Base-by-base conservation (phyloP, 2,329 filamentous ascomycete genomes). In the Paecilomyces niveus region DNA sequence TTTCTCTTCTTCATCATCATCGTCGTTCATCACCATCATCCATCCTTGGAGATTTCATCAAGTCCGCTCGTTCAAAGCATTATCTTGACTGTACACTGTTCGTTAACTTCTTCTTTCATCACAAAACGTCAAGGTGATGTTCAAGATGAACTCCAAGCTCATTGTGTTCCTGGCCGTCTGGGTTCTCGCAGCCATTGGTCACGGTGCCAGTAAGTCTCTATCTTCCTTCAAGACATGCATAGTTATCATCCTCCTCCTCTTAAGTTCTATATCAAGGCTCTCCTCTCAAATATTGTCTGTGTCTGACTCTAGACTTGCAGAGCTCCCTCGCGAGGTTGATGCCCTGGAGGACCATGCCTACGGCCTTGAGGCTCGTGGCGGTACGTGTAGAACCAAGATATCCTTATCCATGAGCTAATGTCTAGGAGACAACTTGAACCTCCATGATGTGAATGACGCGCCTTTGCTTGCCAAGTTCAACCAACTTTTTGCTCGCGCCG, bases 121-220 rank as follows among this genome's bases (percentile, higher is more conserved):
- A 57, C 33, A 55, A 35, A 45, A 8, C 39, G 18, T 45, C 39
- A 45, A 45, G 15, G 8, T n/a, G 33, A 52, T 29, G 31, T 50
- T 50, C 39, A 64, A 50, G 18, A 59, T 62, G 53, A 58, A 50
- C 53, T 18, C 56, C 54, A 65, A 66, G 57, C 39, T 61, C 18
- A 31, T 64, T 15, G 45, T 70, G 24, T 57, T 65, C 15, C 13
- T 70, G 29, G 59, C 63, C 59, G 52, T 67, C 45, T 61, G 65
- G 61, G 54, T 65, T n/a, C 53, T 68, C 53, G 60, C 60, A 33
- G 51, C 57, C 57, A 57, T 64, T 9, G 58, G 59, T 29, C 29
- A 58, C 39, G 57, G 60, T 53, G 45, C 52, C 18, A 62, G 69
- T 70, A 64, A 66, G 65, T 62, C 58, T 32, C 32, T 13, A 18